A percentile compares a stretch with the other conserved stretches of the same genome.
Conservation (phyloP, 305 asterid genomes). For the Fraxinus nigra region DNA sequence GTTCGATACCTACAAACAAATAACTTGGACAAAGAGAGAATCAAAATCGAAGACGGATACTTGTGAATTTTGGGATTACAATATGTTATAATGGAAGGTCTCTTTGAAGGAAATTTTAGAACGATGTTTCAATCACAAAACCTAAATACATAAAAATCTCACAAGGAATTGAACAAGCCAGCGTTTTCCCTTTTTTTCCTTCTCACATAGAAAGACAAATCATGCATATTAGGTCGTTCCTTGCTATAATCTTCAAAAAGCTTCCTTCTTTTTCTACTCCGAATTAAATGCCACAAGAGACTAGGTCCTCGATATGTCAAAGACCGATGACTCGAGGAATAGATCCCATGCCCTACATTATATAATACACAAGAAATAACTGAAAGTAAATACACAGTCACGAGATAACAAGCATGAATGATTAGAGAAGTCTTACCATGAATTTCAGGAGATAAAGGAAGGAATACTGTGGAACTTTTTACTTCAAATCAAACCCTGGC, state of each 20-base stretch:
- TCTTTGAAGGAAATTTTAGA: background rate
- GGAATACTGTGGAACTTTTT: background rate
- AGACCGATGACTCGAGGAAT: background rate
- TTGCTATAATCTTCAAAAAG: background rate
- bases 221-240: background rate
- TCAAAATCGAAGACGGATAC: background rate
- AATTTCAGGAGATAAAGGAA: conserved; percentile 12
- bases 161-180: background rate
- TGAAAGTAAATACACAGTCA: background rate
- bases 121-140: background rate
- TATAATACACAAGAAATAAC: background rate
- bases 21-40: background rate
- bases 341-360: background rate
- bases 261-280: background rate
- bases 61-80: background rate
- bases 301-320: background rate
- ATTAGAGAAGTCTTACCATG: background rate
- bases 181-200: background rate
- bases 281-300: background rate
- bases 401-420: background rate
- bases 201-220: background rate
- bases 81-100: background rate
- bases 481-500: conserved; percentile 82
- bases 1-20: background rate
- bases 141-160: background rate